phyloP scores from a whole-genome alignment of 208 protist species.

The Trypanosoma theileri region DNA sequence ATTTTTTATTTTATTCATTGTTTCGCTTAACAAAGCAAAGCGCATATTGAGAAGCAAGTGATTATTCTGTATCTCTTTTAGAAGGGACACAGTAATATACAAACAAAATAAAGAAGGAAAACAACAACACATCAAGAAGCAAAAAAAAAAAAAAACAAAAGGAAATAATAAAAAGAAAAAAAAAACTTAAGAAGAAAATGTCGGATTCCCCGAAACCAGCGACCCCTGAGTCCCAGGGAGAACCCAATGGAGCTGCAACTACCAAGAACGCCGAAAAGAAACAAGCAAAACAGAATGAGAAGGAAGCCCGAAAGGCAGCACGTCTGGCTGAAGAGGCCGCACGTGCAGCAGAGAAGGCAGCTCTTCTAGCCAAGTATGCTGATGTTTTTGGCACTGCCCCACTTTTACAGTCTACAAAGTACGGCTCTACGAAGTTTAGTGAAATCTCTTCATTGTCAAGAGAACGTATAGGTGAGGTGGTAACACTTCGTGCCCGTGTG shows the following conservation, averaged over 20 bases:
- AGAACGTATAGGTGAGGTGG: slow-evolving; percentile 41
- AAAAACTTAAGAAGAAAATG: slow-evolving; percentile 2
- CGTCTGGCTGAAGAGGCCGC: slow-evolving; percentile 82
- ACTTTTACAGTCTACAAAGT: slow-evolving; percentile 79
- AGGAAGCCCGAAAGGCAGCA: slow-evolving; percentile 82
- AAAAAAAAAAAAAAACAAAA: no score
- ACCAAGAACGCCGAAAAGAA: slow-evolving; percentile 31
- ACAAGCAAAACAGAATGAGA: slow-evolving; percentile 62
- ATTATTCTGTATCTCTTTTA: no score
- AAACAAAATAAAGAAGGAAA: no score
- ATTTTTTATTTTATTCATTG: no score
- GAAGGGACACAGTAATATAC: no score
- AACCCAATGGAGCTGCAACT: slow-evolving; percentile 5
- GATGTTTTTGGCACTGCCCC: slow-evolving; percentile 71
- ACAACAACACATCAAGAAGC: no score
- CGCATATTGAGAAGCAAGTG: no score
- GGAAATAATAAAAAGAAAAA: no score
- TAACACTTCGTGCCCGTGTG: slow-evolving; percentile 83
- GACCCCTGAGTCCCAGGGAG: slow-evolving; percentile 3
- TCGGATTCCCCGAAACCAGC: background rate
- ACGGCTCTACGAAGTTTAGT: slow-evolving; percentile 50
- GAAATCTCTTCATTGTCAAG: slow-evolving; percentile 51
- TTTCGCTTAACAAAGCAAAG: no score
- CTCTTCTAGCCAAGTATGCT: slow-evolving; percentile 72
- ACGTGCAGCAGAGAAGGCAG: slow-evolving; percentile 82